Evolutionary conservation across 2,329 filamentous ascomycete genomes (phyloP), one percentile per base, ranked within the genome.

Genomic region (Neodidymelliopsis sp.): DNA sequence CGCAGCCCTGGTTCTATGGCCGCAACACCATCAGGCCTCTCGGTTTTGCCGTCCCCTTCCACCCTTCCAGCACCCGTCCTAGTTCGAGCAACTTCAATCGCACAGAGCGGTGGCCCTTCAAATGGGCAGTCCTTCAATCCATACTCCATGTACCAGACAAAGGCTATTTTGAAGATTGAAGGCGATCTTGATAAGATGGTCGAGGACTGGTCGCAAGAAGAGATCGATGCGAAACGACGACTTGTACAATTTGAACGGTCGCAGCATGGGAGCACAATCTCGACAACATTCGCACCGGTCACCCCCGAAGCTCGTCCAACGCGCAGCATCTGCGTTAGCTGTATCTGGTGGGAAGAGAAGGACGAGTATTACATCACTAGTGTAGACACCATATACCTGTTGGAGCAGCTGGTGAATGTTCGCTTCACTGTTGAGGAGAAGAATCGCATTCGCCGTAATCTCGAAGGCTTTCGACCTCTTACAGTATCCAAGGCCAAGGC

Each of bases 341-440:
- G 94, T 78, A 99, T 99, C 67, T 92, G 87, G 80, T 99, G 94
- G 94, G 88, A 88, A 49, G 91, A 96, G 74, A 95, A 91, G 75
- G 79, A 86, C 36, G 90, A 96, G 65, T 96, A 88, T 74, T 97
- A 86, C 71, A 91, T 97, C 43, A 97, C 94, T 2, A 97, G 92
- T 41, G 94, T 99, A 13, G 94, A 99, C 74, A 97, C 93, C 2
- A 97, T 99, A 63, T 89, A 88, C 63, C 81, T 99, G n/a, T 81
- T 99, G 2, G 94, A 97, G 75, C 89, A 93, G 59, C 81, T 99
- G 6, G 90, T 97, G 6, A 90, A 85, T 1, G 85, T 87, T 34
- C 84, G 90, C 20, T 99, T 97, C 75, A 93, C 89, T 0, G 92
- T 97, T 4, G 93, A 97, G 71, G 94, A 97, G 79, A 99, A 97